phyloP scores from a whole-genome alignment of 306 rosid species.

The Biancaea sappan region DNA sequence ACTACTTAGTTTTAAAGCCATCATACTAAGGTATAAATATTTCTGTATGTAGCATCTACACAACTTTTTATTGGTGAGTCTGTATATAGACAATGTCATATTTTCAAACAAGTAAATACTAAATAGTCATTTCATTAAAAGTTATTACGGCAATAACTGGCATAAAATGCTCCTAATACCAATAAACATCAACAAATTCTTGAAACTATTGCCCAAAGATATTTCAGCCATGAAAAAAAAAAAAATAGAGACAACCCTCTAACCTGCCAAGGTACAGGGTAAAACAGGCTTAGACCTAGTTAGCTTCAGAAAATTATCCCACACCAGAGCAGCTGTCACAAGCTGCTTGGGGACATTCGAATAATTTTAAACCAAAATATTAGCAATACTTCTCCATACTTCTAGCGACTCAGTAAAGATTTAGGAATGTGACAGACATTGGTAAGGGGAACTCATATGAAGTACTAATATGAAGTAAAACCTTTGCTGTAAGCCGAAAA shows the following conservation, averaged over 20 bases:
- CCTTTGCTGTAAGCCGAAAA: conserved; percentile 13
- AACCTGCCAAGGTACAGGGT: conserved; percentile 23
- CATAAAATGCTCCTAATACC: neutral
- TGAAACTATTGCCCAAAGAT: neutral
- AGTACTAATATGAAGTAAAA: too few species aligned
- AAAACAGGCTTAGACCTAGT: conserved; percentile 19
- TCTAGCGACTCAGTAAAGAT: neutral
- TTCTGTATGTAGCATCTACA: neutral
- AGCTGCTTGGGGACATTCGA: neutral
- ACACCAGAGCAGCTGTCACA: conserved; percentile 15
- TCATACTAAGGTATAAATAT: neutral
- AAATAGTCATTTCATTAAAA: neutral
- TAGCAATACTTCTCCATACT: neutral
- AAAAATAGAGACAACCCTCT: neutral
- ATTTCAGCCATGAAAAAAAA: neutral
- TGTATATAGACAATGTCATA: neutral
- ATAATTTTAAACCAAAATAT: neutral
- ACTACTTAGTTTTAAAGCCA: neutral
- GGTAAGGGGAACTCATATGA: conserved; percentile 1
- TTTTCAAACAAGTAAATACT: neutral
- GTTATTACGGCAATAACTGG: neutral
- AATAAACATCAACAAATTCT: neutral
- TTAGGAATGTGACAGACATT: conserved; percentile 23
- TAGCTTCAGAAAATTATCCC: neutral
- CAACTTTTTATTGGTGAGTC: neutral